Base-by-base conservation (phyloP, 2,329 filamentous ascomycete genomes). In the Nemania sp. region DNA sequence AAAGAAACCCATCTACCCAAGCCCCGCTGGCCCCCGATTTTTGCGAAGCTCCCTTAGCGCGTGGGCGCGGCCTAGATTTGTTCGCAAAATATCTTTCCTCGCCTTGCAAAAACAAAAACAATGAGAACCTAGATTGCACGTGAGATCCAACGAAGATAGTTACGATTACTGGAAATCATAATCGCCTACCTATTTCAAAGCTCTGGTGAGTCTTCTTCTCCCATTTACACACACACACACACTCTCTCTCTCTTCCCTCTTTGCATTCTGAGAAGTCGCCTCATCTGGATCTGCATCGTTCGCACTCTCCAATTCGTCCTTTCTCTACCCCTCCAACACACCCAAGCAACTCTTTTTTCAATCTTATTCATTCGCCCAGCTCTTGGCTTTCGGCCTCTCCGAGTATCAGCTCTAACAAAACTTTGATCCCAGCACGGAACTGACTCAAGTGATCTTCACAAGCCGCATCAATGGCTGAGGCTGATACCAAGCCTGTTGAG, bases 391-490 rank as follows among this genome's bases (percentile, higher is more conserved):
- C n/a, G 11, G n/a, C 23, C 24, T 26, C 19, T 22, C 11, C 26
- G 30, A 31, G 5, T 33, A 14, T n/a, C n/a, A n/a, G n/a, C n/a
- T n/a, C n/a, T n/a, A n/a, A n/a, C n/a, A n/a, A n/a, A n/a, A n/a
- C n/a, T n/a, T n/a, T n/a, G n/a, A n/a, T n/a, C n/a, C n/a, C n/a
- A n/a, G n/a, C n/a, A n/a, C 28, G 9, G n/a, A 31, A 5, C 4
- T 11, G 11, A 11, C 11, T 12, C 11, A 51, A 19, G 3, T 14
- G n/a, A 31, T 9, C 22, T 30, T 19, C 37, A 6, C n/a, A 6
- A 51, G 44, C 56, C 56, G 55, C 42, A 41, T 60, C 36, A 15
- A 69, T 70, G 65, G 68, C 70, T 60, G 72, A 73, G 54, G 68
- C 70, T 54, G 46, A 52, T 14, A 54, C 40, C 24, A 67, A 72